phyloP scores from a whole-genome alignment of 805 yeast genomes.

The Kodamaea sagamina region DNA sequence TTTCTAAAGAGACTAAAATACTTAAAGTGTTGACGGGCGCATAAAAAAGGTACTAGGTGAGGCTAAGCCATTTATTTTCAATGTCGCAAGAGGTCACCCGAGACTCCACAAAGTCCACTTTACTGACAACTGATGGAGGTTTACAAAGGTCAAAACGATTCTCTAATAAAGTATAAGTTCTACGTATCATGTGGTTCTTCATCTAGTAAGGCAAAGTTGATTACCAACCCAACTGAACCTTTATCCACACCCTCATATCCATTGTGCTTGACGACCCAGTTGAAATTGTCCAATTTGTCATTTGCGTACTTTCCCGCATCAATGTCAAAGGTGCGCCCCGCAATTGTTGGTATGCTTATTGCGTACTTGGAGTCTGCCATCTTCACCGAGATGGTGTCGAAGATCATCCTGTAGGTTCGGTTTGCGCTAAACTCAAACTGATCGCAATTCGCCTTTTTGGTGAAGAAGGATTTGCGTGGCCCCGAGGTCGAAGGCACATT shows the following conservation, averaged over 20 bases:
- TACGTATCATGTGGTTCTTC: conserved; percentile 22
- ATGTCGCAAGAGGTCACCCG: no score
- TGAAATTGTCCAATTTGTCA: conserved; percentile 45
- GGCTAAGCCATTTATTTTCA: no score
- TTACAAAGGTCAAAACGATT: neutral
- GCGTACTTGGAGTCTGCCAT: conserved; percentile 52
- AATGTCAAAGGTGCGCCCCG: conserved; percentile 46
- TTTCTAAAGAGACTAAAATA: no score
- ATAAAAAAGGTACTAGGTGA: no score
- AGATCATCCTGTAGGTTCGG: conserved; percentile 47
- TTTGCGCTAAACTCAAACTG: conserved; percentile 42
- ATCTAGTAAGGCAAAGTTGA: conserved; percentile 40
- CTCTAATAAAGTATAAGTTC: neutral
- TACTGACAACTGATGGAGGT: no score
- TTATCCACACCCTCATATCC: conserved; percentile 35
- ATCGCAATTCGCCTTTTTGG: conserved; percentile 37
- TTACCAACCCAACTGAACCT: conserved; percentile 36
- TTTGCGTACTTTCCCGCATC: conserved; percentile 45
- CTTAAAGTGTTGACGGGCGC: no score
- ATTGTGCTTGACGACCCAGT: conserved; percentile 45
- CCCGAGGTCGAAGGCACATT: conserved; percentile 34
- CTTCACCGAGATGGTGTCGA: conserved; percentile 55
- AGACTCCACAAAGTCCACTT: neutral
- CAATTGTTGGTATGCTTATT: conserved; percentile 51
- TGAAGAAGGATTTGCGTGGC: conserved; percentile 49